Evolutionary conservation across 495 filamentous ascomycete species (phyloP), one percentile per base, ranked within the genome.

Genomic region (Podospora bellae-mahoneyi): DNA sequence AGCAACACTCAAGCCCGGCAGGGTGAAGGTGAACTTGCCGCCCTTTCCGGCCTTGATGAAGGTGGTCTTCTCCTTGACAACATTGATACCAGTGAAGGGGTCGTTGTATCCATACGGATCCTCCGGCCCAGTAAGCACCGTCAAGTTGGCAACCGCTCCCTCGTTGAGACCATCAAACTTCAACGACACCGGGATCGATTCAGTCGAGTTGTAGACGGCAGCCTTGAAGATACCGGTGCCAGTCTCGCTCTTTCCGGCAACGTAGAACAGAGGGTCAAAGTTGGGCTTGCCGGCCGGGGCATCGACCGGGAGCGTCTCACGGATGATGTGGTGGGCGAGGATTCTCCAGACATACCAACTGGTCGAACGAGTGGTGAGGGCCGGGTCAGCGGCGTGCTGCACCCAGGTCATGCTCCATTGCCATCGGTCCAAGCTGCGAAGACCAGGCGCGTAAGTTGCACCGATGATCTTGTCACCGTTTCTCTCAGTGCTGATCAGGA

Each of bases 401-500:
- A 87, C 78, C 18, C 84, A 70, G 64, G 84, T 74, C 72, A 82
- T 71, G 55, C 71, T 71, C 79, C 81, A 82, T 54, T 83, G 78
- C 78, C 77, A 81, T 23, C 77, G 71, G 68, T 82, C 79, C 68
- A 82, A 71, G 58, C 78, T 79, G 58, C 79, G 75, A 56, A 83
- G 68, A 2, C 77, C 73, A 9, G 81, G 80, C 13, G 79, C 78
- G 58, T 78, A 81, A 65, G 73, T 71, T 19, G 78, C 71, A 57
- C 74, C 85, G 30, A 78, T 76, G 59, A 83, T 78, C 60, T 79
- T 80, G 62, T 90, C 84, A 4, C 83, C 81, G 74, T 92, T 91
- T 26, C 88, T 81, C 77, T 92, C 90, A 56, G 86, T 82, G 28
- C 87, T 89, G 48, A 92, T 82, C 69, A 90, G 82, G 68, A 86